Evolutionary conservation across 495 filamentous ascomycete genomes (phyloP).

Genomic region (Daldinia bambusicola): DNA sequence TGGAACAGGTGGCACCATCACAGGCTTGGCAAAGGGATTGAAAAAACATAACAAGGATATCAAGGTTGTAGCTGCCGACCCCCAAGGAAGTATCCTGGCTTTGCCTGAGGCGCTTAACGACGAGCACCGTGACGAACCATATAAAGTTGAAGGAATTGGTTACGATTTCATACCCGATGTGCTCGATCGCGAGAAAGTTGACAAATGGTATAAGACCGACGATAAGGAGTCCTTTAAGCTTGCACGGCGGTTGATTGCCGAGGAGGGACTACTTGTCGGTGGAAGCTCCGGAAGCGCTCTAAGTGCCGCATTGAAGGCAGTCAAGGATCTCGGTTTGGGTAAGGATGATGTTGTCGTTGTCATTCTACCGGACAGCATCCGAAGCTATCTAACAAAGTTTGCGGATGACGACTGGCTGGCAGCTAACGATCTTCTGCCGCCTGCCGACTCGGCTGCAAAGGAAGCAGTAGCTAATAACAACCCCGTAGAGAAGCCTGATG

Average conservation of each 20-base stretch:
- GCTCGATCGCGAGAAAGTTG: constrained; percentile 80
- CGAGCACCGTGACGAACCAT: constrained; percentile 79
- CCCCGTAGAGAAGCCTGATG: constrained; percentile 57
- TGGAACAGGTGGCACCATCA: constrained; percentile 95
- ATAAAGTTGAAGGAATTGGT: constrained; percentile 98
- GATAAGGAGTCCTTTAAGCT: constrained; percentile 91
- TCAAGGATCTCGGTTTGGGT: constrained; percentile 76
- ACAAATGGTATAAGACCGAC: constrained; percentile 97
- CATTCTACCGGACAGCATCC: constrained; percentile 91
- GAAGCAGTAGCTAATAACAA: constrained; percentile 60
- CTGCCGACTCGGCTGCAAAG: constrained; percentile 45
- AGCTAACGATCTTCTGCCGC: constrained; percentile 85
- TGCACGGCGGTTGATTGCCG: constrained; percentile 87
- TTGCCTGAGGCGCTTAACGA: constrained; percentile 80
- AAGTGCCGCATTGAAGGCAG: constrained; percentile 81
- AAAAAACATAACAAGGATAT: constrained; percentile 84
- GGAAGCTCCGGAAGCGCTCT: constrained; percentile 95
- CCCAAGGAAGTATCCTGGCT: constrained; percentile 87
- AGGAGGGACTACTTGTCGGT: constrained; percentile 94
- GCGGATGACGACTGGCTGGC: constrained; percentile 98
- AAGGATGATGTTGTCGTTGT: constrained; percentile 89
- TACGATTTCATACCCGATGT: constrained; percentile 99
- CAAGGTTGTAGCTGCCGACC: constrained; percentile 91
- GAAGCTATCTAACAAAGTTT: constrained; percentile 98
- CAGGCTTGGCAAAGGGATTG: constrained; percentile 85